phyloP scores from a whole-genome alignment of 2,329 filamentous ascomycete species.

The Zasmidium angulare region DNA sequence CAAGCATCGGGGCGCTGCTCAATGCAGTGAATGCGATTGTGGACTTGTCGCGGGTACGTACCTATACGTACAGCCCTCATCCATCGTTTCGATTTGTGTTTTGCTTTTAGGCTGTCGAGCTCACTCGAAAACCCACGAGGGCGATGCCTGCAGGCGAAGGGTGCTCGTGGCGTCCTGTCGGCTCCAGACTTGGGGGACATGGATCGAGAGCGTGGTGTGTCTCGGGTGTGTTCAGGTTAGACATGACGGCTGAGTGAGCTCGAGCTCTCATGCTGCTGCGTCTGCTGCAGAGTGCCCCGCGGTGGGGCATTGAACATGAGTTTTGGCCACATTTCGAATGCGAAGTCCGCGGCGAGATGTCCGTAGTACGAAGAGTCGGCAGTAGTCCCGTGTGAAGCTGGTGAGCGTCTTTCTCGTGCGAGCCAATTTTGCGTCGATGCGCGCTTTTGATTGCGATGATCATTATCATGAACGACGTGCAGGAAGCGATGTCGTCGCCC shows the following conservation, averaged over 20 bases:
- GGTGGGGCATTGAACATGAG: neutral
- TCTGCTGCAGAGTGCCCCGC: neutral
- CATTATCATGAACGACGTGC: too few species aligned
- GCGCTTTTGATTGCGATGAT: too few species aligned
- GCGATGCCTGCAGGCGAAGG: neutral
- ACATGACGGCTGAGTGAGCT: too few species aligned
- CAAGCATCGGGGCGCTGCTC: neutral
- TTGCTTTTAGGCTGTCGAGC: neutral
- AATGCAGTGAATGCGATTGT: neutral
- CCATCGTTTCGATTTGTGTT: neutral
- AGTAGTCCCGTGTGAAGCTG: too few species aligned
- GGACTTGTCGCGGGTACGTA: neutral
- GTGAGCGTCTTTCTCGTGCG: too few species aligned
- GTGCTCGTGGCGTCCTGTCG: neutral
- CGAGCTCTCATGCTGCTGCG: neutral
- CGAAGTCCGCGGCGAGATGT: neutral
- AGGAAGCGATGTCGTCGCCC: neutral
- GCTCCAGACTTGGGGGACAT: neutral
- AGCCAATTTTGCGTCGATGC: neutral
- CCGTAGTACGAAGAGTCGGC: neutral
- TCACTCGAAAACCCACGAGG: neutral
- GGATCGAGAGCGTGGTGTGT: neutral
- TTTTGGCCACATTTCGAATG: too few species aligned
- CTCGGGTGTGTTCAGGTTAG: neutral
- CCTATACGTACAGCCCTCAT: neutral